A percentile compares a stretch with the other conserved stretches of the same genome.
Conservation (phyloP, 805 yeast species). For the Candida taoyuanica region DNA sequence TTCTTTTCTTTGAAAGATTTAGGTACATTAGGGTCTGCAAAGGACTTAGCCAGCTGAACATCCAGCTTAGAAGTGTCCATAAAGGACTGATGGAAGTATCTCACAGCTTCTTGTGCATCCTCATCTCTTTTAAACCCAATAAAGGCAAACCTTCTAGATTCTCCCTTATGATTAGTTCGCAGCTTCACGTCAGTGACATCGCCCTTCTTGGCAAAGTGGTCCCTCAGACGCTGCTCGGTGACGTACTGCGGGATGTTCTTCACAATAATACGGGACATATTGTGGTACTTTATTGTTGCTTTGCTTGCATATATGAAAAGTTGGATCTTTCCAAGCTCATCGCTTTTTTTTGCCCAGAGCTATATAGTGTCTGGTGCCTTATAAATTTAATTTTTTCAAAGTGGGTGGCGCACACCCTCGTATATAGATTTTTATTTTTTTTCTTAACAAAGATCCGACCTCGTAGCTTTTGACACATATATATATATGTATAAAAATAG, state of each 20-base stretch:
- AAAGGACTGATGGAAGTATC: constrained; percentile 69
- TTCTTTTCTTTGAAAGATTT: constrained; percentile 52
- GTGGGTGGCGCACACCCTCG: too few relatives aligned
- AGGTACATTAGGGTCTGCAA: constrained; percentile 80
- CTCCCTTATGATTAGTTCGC: constrained; percentile 75
- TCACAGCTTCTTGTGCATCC: constrained; percentile 77
- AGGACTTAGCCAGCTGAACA: constrained; percentile 79
- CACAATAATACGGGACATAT: constrained; percentile 84
- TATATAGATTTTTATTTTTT: too few relatives aligned
- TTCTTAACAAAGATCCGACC: too few relatives aligned
- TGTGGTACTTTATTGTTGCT: too few relatives aligned
- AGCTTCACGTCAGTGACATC: constrained; percentile 85
- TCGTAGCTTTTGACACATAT: too few relatives aligned
- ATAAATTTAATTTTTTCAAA: too few relatives aligned
- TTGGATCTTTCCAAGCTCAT: too few relatives aligned
- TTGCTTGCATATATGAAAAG: too few relatives aligned
- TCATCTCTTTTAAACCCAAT: constrained; percentile 71
- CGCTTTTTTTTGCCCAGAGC: too few relatives aligned
- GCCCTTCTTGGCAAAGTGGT: constrained; percentile 57
- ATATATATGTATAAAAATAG: too few relatives aligned
- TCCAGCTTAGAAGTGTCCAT: constrained; percentile 77
- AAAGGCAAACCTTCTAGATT: constrained; percentile 89
- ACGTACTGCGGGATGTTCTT: constrained; percentile 81
- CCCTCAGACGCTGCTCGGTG: constrained; percentile 65
- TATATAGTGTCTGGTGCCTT: too few relatives aligned